Base-by-base conservation (phyloP, 495 filamentous ascomycete genomes). In the Xylaria palmicola region DNA sequence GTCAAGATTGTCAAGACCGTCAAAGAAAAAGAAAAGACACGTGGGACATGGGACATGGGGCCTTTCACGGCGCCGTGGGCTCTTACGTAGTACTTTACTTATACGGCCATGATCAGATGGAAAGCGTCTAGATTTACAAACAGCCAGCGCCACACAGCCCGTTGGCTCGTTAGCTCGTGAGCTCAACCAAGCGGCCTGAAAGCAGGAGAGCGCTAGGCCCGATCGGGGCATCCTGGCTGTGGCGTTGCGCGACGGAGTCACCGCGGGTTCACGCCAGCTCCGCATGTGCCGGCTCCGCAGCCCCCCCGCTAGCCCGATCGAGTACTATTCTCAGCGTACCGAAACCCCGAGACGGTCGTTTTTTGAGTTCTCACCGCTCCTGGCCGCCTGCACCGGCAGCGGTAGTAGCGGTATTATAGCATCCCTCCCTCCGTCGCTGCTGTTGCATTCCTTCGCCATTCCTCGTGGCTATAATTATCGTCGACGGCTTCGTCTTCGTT, bases 1-100 rank as follows among this genome's bases (percentile, higher is more conserved):
- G 17, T n/a, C 5, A 20, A 22, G 17, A 44, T 20, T 5, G 6
- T 20, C 6, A 44, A 22, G 17, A 22, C 17, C 3, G 22, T 20
- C 19, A 44, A 24, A 26, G 26, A 3, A 20, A 24, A 26, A 9
- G 4, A 15, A 29, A 27, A 30, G 17, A 39, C 53, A 56, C 53
- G 53, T 56, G 53, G 37, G 22, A 36, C 29, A 39, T 56, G 53
- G 37, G 22, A 36, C 29, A 54, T 40, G 51, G 20, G 6, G n/a
- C 20, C 36, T 53, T 54, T 29, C 19, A 40, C 15, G 39, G 24
- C 19, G 22, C 19, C 22, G 10, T 10, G 5, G 32, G 32, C 10
- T 36, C 32, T 6, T 36, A 6, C 13, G 32, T 13, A 36, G 6
- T 36, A 6, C 32, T 13, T 36, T 36, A 36, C 32, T 36, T 13